Percentiles rank a stretch among this genome's conserved stretches.
phyloP scores from a whole-genome alignment of 768 basidiomycete species.

The Lyophyllum decastes region DNA sequence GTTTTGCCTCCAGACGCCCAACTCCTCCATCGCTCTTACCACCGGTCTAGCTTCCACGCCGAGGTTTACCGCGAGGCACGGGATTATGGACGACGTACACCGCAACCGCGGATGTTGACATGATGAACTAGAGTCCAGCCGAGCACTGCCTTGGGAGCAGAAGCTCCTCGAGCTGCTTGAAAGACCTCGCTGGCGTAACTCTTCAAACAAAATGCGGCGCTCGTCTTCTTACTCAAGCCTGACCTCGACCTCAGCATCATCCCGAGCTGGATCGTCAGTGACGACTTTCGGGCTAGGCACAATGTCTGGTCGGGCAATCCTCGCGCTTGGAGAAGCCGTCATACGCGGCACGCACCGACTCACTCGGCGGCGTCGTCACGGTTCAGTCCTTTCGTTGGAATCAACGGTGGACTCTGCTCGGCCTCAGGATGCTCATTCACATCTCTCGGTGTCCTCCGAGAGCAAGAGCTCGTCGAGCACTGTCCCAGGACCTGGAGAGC shows the following conservation, averaged over 20 bases:
- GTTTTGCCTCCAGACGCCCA: too few species aligned
- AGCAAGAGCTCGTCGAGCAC: conserved; percentile 2
- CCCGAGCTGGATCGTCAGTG: not conserved
- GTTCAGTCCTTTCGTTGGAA: not conserved
- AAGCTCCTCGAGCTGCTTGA: not conserved
- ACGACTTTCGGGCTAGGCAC: conserved; percentile 1
- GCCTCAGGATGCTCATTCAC: not conserved
- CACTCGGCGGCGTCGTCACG: not conserved
- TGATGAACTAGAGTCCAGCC: not conserved
- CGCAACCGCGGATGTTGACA: not conserved
- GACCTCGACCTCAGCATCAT: not conserved
- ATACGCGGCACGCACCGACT: not conserved
- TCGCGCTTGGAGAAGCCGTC: not conserved
- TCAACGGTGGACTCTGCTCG: not conserved
- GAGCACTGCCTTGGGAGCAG: not conserved
- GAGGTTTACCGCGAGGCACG: not conserved
- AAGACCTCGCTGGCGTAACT: too few species aligned
- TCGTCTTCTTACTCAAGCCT: not conserved
- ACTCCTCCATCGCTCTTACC: not conserved
- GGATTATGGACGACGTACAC: not conserved
- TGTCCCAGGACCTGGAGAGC: conserved; percentile 1
- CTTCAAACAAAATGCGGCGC: not conserved
- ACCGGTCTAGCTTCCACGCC: not conserved
- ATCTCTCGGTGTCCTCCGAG: not conserved
- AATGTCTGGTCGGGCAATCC: conserved; percentile 3